These are phyloP conservation scores for Psilocybe tampanensis DNA, from an alignment of 768 basidiomycete species.

Conservation along the genomic window DNA sequence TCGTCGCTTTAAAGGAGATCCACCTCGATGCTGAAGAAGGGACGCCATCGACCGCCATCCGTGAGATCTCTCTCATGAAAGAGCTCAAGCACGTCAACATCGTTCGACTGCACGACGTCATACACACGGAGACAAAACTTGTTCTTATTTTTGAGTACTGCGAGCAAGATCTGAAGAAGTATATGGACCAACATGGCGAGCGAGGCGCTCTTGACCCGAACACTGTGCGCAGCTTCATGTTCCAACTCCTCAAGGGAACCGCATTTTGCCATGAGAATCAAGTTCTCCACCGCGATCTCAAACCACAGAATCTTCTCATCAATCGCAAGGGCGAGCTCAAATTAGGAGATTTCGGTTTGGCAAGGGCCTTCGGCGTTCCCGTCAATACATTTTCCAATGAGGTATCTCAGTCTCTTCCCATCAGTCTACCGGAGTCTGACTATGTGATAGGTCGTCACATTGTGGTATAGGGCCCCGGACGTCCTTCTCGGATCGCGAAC, in stretches of 20 bases:
- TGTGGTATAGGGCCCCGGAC: slow-evolving; percentile 99
- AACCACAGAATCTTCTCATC: slow-evolving; percentile 97
- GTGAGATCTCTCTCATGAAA: slow-evolving; percentile 99
- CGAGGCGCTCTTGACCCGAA: slow-evolving; percentile 89
- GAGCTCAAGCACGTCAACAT: slow-evolving; percentile 99
- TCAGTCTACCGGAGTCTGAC: neutral
- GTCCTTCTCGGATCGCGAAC: slow-evolving; percentile 96
- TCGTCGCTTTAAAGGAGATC: slow-evolving; percentile 98
- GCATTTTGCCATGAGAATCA: slow-evolving; percentile 99
- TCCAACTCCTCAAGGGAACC: slow-evolving; percentile 94
- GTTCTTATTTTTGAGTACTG: slow-evolving; percentile 98
- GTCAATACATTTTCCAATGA: slow-evolving; percentile 99
- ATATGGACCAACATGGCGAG: slow-evolving; percentile 98
- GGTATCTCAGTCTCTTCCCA: slow-evolving; percentile 36
- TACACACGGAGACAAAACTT: slow-evolving; percentile 97
- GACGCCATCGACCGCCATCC: slow-evolving; percentile 97
- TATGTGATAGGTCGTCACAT: slow-evolving; percentile 81
- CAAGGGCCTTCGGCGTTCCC: slow-evolving; percentile 96
- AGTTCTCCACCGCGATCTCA: slow-evolving; percentile 95
- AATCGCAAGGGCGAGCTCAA: slow-evolving; percentile 97
- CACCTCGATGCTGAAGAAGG: slow-evolving; percentile 99
- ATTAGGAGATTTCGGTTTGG: slow-evolving; percentile 96
- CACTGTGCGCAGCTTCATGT: slow-evolving; percentile 97
- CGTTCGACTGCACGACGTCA: slow-evolving; percentile 96
- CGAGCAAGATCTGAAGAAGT: slow-evolving; percentile 98